Conservation (phyloP, 1,284 basidiomycete species). For the Heliocybe sulcata region DNA sequence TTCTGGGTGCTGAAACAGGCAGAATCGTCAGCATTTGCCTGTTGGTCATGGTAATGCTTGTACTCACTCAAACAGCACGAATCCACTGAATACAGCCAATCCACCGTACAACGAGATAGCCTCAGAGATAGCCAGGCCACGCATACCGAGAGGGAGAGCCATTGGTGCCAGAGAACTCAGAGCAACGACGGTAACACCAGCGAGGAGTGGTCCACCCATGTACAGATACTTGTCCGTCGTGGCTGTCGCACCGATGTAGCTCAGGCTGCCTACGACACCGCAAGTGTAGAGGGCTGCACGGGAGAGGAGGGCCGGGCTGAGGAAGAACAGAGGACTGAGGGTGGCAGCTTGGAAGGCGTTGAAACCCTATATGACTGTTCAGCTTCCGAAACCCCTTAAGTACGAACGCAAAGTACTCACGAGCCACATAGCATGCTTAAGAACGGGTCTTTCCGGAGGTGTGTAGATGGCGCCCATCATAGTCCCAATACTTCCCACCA, state of each 20-base stretch:
- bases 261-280: constrained; percentile 78
- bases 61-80: constrained; percentile 82
- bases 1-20: constrained; percentile 60
- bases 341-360: constrained; percentile 84
- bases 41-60: background rate
- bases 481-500: constrained; percentile 69
- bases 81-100: constrained; percentile 81
- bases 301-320: constrained; percentile 81
- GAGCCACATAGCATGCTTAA: constrained; percentile 76
- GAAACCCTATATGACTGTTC: constrained; percentile 50
- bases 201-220: constrained; percentile 79
- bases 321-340: constrained; percentile 79
- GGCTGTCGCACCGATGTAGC: constrained; percentile 87
- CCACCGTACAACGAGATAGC: constrained; percentile 80
- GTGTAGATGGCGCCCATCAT: constrained; percentile 79
- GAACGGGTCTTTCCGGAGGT: constrained; percentile 60
- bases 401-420: constrained; percentile 29
- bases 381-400: background rate
- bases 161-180: constrained; percentile 83
- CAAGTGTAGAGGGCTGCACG: constrained; percentile 86
- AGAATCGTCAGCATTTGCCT: background rate
- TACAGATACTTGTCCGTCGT: constrained; percentile 81
- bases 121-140: constrained; percentile 73
- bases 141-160: constrained; percentile 75
- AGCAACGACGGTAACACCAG: constrained; percentile 83